These are phyloP conservation scores for Aspergillus sergii DNA, from an alignment of 2,329 filamentous ascomycete species.

Conservation along the genomic window DNA sequence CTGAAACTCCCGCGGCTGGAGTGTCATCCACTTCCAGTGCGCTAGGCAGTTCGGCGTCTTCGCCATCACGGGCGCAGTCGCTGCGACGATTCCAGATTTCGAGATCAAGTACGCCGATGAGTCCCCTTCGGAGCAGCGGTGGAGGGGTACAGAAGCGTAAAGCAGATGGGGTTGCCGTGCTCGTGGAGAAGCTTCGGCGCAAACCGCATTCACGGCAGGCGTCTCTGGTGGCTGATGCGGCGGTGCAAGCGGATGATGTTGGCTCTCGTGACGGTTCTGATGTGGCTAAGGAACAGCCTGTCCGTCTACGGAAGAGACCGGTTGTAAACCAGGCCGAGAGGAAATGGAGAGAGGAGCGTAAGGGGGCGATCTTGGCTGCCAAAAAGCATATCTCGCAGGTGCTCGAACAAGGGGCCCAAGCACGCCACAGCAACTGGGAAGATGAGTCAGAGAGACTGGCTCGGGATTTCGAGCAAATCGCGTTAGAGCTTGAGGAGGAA, in stretches of 20 bases:
- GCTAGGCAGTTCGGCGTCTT: slow-evolving; percentile 17
- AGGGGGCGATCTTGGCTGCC: slow-evolving; percentile 36
- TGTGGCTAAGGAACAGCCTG: slow-evolving; percentile 14
- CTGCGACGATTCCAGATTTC: slow-evolving; percentile 46
- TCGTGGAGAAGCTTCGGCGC: slow-evolving; percentile 43
- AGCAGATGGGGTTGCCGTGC: slow-evolving; percentile 36
- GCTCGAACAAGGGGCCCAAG: slow-evolving; percentile 39
- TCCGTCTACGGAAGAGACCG: slow-evolving; percentile 39
- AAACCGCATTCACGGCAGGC: slow-evolving; percentile 37
- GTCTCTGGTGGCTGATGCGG: slow-evolving; percentile 36
- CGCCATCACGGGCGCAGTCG: slow-evolving; percentile 23
- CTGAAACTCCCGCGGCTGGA: not conserved
- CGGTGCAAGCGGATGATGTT: slow-evolving; percentile 19
- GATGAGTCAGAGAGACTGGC: slow-evolving; percentile 47
- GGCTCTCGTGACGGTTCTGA: slow-evolving; percentile 1
- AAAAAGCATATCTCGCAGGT: slow-evolving; percentile 37
- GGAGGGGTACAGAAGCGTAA: slow-evolving; percentile 41
- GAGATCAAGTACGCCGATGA: slow-evolving; percentile 30
- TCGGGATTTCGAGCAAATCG: slow-evolving; percentile 45
- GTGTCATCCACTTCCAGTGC: slow-evolving; percentile 17
- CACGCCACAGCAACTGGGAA: slow-evolving; percentile 44
- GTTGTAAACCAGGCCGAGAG: slow-evolving; percentile 45
- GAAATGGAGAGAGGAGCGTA: slow-evolving; percentile 40
- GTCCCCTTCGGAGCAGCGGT: slow-evolving; percentile 29
- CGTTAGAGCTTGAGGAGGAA: slow-evolving; percentile 43